Evolutionary conservation across 1,284 basidiomycete genomes (phyloP), one percentile per base, ranked within the genome.

Genomic region (Microbotryomycetes sp.): DNA sequence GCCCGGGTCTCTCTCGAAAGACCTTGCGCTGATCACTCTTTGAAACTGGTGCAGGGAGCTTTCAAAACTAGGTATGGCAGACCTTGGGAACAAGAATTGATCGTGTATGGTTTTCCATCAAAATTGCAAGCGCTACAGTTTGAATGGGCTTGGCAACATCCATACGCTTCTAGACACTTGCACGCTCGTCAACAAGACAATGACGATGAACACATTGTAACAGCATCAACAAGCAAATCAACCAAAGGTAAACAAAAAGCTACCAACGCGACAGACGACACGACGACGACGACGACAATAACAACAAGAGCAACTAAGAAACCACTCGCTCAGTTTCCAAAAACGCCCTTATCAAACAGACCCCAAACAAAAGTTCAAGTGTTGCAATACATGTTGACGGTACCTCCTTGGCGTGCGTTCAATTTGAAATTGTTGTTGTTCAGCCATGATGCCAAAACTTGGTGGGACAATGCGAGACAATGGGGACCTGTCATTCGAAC

Each of bases 91-190:
- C 92, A 92, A 87, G 86, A 89, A 63, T 84, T 90, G 82, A 85
- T 92, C 56, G 88, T 93, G 0, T 82, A 88, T 72, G 89, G 89
- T 5, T 93, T 94, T 73, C 88, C 89, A 0, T 90, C 87, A 60
- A 87, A 86, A 73, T 79, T 92, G 25, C 83, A 88, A 0, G 90
- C 91, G 0, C 79, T 92, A 3, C 65, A 75, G 52, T 69, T 71
- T 49, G 90, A 93, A 77, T 92, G 89, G 89, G 89, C 89, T 19
- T 93, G 90, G 90, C 89, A 92, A 72, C 85, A 91, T 62, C 81
- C 81, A 7, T 74, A 80, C 58, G 63, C 78, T 0, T 79, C 79
- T 0, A 72, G 81, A 2, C 79, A 79, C 65, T 42, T 42, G 36
- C 36, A 42, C 36, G 36, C 36, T 42, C n/a, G n/a, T n/a, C n/a